Evolutionary conservation across 768 basidiomycete species (phyloP).

Genomic region (Suillus paluster): DNA sequence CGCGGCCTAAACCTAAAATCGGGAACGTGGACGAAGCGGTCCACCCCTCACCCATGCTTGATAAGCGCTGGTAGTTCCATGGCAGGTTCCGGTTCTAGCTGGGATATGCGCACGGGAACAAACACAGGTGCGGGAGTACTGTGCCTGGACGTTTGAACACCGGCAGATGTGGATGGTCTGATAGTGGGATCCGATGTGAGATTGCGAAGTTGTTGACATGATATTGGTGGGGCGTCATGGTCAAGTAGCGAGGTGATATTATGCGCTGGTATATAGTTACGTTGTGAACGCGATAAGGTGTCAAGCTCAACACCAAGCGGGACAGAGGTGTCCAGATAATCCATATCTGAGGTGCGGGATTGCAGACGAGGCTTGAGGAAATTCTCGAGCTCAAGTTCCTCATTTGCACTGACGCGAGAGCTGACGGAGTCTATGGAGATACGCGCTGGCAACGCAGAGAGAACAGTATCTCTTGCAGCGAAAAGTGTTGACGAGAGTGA

Average conservation of each 20-base stretch:
- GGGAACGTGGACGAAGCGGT: not conserved
- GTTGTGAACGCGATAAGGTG: not conserved
- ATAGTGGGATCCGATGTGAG: not conserved
- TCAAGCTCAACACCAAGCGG: not conserved
- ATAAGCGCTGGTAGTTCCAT: constrained; percentile 31
- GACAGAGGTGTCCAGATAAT: not conserved
- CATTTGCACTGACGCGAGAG: constrained; percentile 30
- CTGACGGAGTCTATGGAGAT: constrained; percentile 35
- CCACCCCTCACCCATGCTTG: not conserved
- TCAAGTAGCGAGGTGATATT: not conserved
- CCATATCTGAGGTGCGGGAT: not conserved
- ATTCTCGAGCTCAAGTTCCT: constrained; percentile 33
- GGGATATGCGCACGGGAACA: constrained; percentile 33
- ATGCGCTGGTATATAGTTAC: constrained; percentile 1
- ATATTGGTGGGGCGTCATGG: not conserved
- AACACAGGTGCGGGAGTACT: constrained; percentile 21
- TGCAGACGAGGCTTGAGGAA: constrained; percentile 9
- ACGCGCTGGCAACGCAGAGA: constrained; percentile 31
- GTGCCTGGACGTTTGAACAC: constrained; percentile 9
- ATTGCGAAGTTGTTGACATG: constrained; percentile 7
- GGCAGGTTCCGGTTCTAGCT: constrained; percentile 36
- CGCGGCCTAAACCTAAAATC: not conserved
- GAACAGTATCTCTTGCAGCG: constrained; percentile 24
- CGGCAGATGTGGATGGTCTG: not conserved
- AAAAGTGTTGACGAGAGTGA: constrained; percentile 21